Conservation (phyloP, 352 stramenopile species). For the Phytophthora palmivora region DNA sequence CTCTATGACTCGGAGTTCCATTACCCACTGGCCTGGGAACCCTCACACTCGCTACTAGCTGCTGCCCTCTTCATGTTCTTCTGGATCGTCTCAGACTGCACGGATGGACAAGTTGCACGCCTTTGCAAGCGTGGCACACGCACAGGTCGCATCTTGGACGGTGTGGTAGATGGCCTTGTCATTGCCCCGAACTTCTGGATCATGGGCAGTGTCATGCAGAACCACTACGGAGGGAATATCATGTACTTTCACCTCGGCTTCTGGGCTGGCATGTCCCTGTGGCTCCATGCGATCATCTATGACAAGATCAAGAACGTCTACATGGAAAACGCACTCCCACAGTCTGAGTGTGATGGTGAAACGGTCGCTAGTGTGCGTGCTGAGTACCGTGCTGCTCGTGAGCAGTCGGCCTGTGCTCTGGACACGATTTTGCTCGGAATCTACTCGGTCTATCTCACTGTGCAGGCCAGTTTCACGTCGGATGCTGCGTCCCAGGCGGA, state of each 20-base stretch:
- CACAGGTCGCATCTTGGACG: slow-evolving; percentile 83
- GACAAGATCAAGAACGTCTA: slow-evolving; percentile 91
- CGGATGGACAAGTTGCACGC: slow-evolving; percentile 81
- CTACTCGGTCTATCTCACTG: slow-evolving; percentile 78
- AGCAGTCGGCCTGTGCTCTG: slow-evolving; percentile 65
- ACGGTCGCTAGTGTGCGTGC: slow-evolving; percentile 79
- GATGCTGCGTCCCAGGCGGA: slow-evolving; percentile 70
- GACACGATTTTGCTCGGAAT: slow-evolving; percentile 80
- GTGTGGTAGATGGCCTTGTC: slow-evolving; percentile 77
- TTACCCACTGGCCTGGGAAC: slow-evolving; percentile 65
- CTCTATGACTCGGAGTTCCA: slow-evolving; percentile 89
- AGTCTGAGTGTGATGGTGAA: slow-evolving; percentile 83
- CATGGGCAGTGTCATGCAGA: slow-evolving; percentile 56
- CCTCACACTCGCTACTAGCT: slow-evolving; percentile 57
- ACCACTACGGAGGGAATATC: slow-evolving; percentile 57
- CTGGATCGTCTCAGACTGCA: slow-evolving; percentile 90
- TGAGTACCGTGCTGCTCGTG: slow-evolving; percentile 70
- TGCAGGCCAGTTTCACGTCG: slow-evolving; percentile 73
- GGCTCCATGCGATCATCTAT: slow-evolving; percentile 84
- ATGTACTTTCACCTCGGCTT: slow-evolving; percentile 64
- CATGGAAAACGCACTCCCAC: slow-evolving; percentile 83
- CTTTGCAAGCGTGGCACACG: slow-evolving; percentile 85
- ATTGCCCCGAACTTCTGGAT: slow-evolving; percentile 79
- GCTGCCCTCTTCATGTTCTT: slow-evolving; percentile 75
- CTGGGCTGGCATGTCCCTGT: slow-evolving; percentile 72